Base-by-base conservation (phyloP, 768 basidiomycete genomes). In the Ramaria sp. region DNA sequence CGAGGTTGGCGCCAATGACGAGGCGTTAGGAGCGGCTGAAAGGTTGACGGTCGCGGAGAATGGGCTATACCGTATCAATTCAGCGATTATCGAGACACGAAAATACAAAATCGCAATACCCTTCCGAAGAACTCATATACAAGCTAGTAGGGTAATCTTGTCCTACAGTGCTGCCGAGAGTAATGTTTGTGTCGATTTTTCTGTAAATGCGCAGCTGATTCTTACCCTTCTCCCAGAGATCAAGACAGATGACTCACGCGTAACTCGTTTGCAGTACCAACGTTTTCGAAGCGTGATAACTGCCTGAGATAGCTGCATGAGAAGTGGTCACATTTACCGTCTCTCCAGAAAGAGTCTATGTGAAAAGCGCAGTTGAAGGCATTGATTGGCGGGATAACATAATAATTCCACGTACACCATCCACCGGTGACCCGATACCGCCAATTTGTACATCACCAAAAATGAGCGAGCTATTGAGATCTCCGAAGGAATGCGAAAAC, bases 401-500 rank as follows among this genome's bases (percentile, higher is more conserved):
- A n/a, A 20, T 12, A n/a, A 20, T 12, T 34, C 13, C 20, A 39
- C 51, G 8, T 52, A 42, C 51, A 15, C 53, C 53, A 47, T 55
- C 28, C 8, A 55, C 53, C 10, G 53, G 22, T 25, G 53, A 55
- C 7, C 15, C 42, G 15, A 45, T 27, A 36, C 53, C 53, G 9
- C 43, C 22, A 10, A 55, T 37, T 34, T 55, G 32, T n/a, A 55
- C 53, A 15, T 55, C 37, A 25, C 45, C 42, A 36, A 55, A 44
- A 12, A 47, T 36, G 22, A 55, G 28, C 27, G 42, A 47, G 15
- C 30, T 38, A 18, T 55, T 36, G 34, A 55, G 53, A n/a, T 55
- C 42, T 16, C 27, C 22, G 34, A 55, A 45, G 16, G 53, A 55
- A 27, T 55, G 53, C 47, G 42, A 44, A 55, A 55, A 55, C 20